Conservation (phyloP, 192 early-diverging fungal species). For the Backusella australiensis region DNA sequence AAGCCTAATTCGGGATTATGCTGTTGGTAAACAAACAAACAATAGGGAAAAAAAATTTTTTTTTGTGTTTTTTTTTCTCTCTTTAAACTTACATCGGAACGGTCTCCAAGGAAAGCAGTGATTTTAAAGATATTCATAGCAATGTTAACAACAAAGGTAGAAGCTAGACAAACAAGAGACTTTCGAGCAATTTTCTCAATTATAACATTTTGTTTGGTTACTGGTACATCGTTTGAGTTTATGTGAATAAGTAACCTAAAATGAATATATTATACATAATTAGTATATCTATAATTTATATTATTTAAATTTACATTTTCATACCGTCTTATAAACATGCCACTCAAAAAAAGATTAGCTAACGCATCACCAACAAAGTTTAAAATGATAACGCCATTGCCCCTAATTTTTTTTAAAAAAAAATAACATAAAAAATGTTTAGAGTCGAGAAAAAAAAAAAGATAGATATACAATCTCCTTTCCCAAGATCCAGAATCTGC, state of each 20-base stretch:
- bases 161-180: slow-evolving; percentile 28
- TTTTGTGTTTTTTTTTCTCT: background rate
- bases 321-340: slow-evolving; percentile 38
- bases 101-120: slow-evolving; percentile 30
- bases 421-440: background rate
- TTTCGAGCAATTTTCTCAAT: slow-evolving; percentile 37
- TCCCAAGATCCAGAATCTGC: background rate
- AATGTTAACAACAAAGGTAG: slow-evolving; percentile 30
- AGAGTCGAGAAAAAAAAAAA: background rate
- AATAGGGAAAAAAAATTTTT: background rate
- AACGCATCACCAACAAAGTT: slow-evolving; percentile 37
- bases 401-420: slow-evolving; percentile 18
- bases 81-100: slow-evolving; percentile 28
- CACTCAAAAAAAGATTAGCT: slow-evolving; percentile 34
- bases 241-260: slow-evolving; percentile 33
- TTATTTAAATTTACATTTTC: background rate
- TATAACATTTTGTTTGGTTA: slow-evolving; percentile 18
- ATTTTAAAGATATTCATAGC: slow-evolving; percentile 37
- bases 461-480: too few species aligned
- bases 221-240: background rate
- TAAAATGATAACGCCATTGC: slow-evolving; percentile 32
- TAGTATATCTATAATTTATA: background rate
- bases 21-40: background rate
- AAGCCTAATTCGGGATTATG: slow-evolving; percentile 9
- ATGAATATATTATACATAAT: background rate